Conservation (phyloP, 176 grass and related monocot species). For the Triticum aestivum region DNA sequence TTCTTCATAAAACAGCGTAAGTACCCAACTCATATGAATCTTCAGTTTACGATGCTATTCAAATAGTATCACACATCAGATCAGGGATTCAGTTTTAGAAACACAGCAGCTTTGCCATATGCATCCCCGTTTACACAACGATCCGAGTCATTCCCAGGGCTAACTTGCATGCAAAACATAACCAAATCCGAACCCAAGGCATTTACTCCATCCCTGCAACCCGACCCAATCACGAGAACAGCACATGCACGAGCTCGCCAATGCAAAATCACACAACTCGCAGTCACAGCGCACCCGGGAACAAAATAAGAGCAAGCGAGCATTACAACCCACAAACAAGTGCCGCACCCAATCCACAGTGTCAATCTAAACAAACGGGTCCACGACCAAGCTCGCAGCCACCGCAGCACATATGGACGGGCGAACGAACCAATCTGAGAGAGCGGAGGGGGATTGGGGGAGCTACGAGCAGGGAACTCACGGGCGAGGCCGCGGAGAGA, state of each 20-base stretch:
- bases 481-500: constrained; percentile 62
- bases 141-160: background rate
- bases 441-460: background rate
- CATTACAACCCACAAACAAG: constrained; percentile 19
- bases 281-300: background rate
- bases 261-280: background rate
- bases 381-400: constrained; percentile 12
- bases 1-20: background rate
- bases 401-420: background rate
- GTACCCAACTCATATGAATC: background rate
- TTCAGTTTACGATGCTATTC: background rate
- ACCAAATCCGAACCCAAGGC: background rate
- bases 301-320: background rate
- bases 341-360: constrained; percentile 22
- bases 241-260: constrained; percentile 2
- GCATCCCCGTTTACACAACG: background rate
- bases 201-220: constrained; percentile 1
- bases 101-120: background rate
- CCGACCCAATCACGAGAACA: background rate
- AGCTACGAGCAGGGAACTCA: constrained; percentile 21
- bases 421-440: background rate
- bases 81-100: background rate
- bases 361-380: constrained; percentile 17
- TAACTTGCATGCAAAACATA: background rate
- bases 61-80: background rate